phyloP scores from a whole-genome alignment of 345 rosid genomes.

The Corchorus capsularis region DNA sequence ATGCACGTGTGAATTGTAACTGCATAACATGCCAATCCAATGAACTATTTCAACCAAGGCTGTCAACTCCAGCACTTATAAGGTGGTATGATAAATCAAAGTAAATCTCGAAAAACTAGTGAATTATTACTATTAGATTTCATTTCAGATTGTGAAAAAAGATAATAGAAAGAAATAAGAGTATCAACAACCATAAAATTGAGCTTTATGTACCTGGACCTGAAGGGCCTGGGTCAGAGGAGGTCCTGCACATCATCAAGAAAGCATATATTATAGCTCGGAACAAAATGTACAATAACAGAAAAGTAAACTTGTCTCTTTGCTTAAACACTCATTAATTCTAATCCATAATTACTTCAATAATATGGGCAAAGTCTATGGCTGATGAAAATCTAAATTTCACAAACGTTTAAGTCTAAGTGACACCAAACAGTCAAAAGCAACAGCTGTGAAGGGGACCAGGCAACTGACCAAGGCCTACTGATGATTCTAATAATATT shows the following conservation, averaged over 20 bases:
- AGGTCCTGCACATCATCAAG: constrained; percentile 49
- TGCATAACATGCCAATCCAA: not conserved
- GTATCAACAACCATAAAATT: not conserved
- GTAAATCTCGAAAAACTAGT: no score
- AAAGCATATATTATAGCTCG: constrained; percentile 3
- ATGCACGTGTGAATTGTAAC: not conserved
- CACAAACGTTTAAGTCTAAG: not conserved
- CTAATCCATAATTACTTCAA: no score
- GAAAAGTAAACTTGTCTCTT: not conserved
- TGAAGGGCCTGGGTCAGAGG: constrained; percentile 45
- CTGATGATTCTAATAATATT: not conserved
- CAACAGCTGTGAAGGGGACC: not conserved
- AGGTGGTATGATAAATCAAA: no score
- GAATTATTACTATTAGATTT: no score
- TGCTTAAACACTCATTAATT: not conserved
- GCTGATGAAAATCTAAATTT: not conserved
- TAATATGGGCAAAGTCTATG: no score
- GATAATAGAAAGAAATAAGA: not conserved
- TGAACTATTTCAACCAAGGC: no score
- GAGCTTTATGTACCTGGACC: constrained; percentile 47
- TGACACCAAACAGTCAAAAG: not conserved
- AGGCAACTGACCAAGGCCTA: not conserved
- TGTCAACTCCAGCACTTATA: no score
- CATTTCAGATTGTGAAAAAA: no score
- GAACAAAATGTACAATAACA: not conserved